Conservation (phyloP, 192 early-diverging fungal species). For the Entomortierella lignicola region DNA sequence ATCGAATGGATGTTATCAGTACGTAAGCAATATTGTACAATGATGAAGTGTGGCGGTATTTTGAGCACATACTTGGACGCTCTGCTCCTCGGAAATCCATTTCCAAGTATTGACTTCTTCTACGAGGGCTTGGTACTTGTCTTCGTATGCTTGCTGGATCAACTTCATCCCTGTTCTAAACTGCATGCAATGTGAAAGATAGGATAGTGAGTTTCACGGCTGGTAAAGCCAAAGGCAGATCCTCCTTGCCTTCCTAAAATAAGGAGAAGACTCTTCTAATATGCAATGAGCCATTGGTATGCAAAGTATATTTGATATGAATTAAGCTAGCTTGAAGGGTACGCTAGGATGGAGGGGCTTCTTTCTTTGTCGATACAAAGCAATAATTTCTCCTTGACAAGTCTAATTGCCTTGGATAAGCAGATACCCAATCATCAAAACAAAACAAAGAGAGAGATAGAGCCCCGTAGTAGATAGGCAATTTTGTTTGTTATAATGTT, state of each 20-base stretch:
- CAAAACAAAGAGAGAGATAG: background rate
- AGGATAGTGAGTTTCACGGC: slow-evolving; percentile 3
- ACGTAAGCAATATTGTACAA: background rate
- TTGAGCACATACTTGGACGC: slow-evolving; percentile 20
- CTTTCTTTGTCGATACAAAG: too few species aligned
- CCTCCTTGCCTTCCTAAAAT: background rate
- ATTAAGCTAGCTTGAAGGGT: background rate
- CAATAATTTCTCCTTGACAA: background rate
- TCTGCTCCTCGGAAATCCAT: slow-evolving; percentile 48
- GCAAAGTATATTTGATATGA: background rate
- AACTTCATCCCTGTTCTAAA: slow-evolving; percentile 45
- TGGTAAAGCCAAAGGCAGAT: background rate
- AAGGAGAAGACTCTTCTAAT: background rate
- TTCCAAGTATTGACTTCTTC: slow-evolving; percentile 49
- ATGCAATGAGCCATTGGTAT: background rate
- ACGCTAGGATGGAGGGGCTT: background rate
- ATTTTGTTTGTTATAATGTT: background rate
- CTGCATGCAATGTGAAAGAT: slow-evolving; percentile 3
- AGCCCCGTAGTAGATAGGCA: background rate
- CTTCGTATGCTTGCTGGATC: slow-evolving; percentile 49
- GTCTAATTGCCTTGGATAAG: background rate
- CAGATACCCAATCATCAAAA: background rate
- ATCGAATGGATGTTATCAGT: background rate
- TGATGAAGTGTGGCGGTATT: background rate
- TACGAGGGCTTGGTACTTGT: slow-evolving; percentile 33